Evolutionary conservation across 164 flowering plant genomes (phyloP), one percentile per base, ranked within the genome.

Genomic region (Pachysandra terminalis): DNA sequence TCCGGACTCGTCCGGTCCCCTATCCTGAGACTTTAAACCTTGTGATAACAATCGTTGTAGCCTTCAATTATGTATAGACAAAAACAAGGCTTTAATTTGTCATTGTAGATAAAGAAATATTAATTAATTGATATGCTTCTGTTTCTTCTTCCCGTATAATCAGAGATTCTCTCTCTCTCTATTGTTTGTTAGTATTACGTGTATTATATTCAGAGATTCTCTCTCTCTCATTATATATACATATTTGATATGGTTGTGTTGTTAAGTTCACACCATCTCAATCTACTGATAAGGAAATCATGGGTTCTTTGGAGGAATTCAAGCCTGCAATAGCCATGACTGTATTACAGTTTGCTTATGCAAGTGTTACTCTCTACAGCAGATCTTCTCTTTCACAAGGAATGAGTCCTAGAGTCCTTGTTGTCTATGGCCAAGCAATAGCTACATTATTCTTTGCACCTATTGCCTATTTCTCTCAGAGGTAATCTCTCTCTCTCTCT

Each of bases 361-460:
- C 94, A 61, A 82, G 66, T 0, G 64, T 82, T 63, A 52, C 82
- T n/a, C 78, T 92, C 9, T 63, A 57, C 41, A 75, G 83, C 2
- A 80, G 91, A 68, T 81, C 78, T 63, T 88, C 92, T 37, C 75
- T 90, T 40, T 45, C 85, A 19, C 56, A 87, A 53, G 97, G 89
- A 22, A 68, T 86, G 83, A 88, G 81, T 56, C 86, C 93, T 22
- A 74, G 79, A 49, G 86, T 91, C 12, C 84, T 86, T 67, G 87
- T 88, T 13, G 84, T 87, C 64, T 91, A 89, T 57, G 80, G 92
- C 56, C 92, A 90, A 71, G 85, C 81, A 58, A 68, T 86, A 5
- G 91, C 93, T 56, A 81, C 87, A 60, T 52, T 84, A 56, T 59
- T 83, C 66, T 60, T 88, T 67, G 80, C 86, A 32, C 93, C 94